Percentiles rank a stretch among this genome's conserved stretches.
phyloP scores from a whole-genome alignment of 306 rosid species.

The Citrullus colocynthis region DNA sequence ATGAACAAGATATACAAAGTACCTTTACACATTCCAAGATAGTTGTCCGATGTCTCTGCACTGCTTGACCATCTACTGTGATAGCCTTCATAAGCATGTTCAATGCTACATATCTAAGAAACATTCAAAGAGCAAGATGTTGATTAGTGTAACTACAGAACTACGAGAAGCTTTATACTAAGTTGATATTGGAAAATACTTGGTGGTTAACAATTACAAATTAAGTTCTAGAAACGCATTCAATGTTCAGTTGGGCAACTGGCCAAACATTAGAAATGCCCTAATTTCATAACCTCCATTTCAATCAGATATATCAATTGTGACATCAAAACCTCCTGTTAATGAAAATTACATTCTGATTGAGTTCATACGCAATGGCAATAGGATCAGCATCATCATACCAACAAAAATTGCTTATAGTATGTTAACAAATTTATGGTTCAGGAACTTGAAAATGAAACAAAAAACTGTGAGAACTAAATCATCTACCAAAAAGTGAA shows the following conservation, averaged over 20 bases:
- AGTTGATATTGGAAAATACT: background rate
- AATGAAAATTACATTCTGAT: background rate
- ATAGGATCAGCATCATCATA: background rate
- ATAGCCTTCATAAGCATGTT: conserved; percentile 96
- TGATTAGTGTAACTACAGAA: background rate
- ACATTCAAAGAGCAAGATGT: background rate
- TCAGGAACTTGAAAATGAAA: background rate
- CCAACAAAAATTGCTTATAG: background rate
- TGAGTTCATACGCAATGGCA: background rate
- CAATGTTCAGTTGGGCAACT: background rate
- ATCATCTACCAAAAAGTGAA: background rate
- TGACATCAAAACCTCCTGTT: background rate
- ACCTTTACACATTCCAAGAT: conserved; percentile 98
- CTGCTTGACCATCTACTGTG: conserved; percentile 89
- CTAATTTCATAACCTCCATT: background rate
- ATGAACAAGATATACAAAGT: conserved; percentile 4
- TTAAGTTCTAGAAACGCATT: background rate
- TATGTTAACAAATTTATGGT: background rate
- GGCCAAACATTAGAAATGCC: background rate
- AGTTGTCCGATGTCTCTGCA: conserved; percentile 96
- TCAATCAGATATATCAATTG: background rate
- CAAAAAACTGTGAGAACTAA: background rate
- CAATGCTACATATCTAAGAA: conserved; percentile 76
- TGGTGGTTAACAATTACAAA: background rate
- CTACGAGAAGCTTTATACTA: background rate